A percentile compares a stretch with the other conserved stretches of the same genome.
Evolutionary conservation across 2,329 filamentous ascomycete species (phyloP).

Genomic region (Penicillium carneum): DNA sequence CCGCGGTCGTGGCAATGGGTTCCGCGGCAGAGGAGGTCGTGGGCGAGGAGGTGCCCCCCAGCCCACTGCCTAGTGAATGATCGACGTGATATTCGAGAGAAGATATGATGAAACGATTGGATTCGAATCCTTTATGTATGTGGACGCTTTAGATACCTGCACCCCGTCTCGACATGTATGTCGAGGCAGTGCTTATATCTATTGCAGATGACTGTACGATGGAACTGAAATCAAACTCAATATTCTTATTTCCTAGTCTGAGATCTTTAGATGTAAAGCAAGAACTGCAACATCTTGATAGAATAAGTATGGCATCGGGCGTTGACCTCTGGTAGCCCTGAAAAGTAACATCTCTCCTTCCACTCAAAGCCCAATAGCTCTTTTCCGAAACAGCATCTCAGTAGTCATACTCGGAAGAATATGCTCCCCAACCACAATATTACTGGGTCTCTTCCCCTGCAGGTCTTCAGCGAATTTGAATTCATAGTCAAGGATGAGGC

Average conservation of each 20-base stretch:
- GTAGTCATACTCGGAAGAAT: constrained; percentile 37
- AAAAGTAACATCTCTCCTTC: not conserved
- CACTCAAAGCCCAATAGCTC: constrained; percentile 17
- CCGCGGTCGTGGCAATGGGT: constrained; percentile 45
- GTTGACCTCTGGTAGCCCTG: not conserved
- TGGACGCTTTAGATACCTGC: not conserved
- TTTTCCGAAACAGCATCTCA: constrained; percentile 36
- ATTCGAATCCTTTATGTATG: constrained; percentile 22
- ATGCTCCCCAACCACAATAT: constrained; percentile 41
- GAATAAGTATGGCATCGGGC: not conserved
- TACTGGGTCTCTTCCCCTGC: constrained; percentile 30
- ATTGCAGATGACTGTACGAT: constrained; percentile 17
- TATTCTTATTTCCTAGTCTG: not conserved
- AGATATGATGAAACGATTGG: constrained; percentile 5
- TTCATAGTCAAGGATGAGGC: constrained; percentile 41
- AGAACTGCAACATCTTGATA: not conserved
- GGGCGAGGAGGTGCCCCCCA: constrained; percentile 39
- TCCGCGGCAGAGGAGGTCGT: constrained; percentile 43
- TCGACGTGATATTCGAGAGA: not conserved
- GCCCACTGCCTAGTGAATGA: constrained; percentile 18
- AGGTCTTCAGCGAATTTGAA: constrained; percentile 36
- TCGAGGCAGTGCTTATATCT: constrained; percentile 5
- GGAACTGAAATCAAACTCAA: constrained; percentile 16
- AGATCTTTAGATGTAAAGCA: not conserved
- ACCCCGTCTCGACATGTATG: not conserved